These are phyloP conservation scores for Albophoma yamanashiensis DNA, from an alignment of 2,329 filamentous ascomycete genomes.

Conservation along the genomic window DNA sequence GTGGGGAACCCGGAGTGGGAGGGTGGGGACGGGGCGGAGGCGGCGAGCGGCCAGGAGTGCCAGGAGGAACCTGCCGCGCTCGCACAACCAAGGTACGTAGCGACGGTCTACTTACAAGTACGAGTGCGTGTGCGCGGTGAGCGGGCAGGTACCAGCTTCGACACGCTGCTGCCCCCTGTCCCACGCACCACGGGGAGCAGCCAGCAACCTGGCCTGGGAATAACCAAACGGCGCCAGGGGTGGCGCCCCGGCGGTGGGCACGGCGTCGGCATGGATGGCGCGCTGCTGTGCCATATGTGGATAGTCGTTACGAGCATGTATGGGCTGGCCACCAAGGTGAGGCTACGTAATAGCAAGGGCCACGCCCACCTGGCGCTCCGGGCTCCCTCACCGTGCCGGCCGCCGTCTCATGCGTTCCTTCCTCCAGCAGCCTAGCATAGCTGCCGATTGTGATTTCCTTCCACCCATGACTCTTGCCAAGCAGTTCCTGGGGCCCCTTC, in stretches of 20 bases:
- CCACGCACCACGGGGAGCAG: neutral
- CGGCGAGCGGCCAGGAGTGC: neutral
- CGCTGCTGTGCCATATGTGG: neutral
- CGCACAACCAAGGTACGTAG: too few relatives aligned
- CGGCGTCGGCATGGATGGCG: neutral
- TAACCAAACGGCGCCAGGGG: neutral
- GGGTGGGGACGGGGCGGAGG: neutral
- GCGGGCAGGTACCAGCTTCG: neutral
- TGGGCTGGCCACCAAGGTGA: neutral
- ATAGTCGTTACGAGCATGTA: neutral
- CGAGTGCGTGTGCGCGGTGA: neutral
- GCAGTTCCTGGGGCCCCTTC: neutral
- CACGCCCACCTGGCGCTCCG: neutral
- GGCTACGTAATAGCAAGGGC: neutral
- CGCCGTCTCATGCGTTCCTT: neutral
- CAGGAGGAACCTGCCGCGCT: neutral
- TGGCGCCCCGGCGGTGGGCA: neutral
- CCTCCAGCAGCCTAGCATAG: neutral
- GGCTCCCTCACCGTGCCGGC: neutral
- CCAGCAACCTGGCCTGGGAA: neutral
- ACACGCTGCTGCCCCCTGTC: neutral
- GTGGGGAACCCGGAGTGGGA: conserved; percentile 3
- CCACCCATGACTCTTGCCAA: neutral
- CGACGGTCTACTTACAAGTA: too few relatives aligned
- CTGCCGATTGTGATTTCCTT: neutral